Evolutionary conservation across 441 rosid species (phyloP).

Genomic region (Isatis lusitanica): DNA sequence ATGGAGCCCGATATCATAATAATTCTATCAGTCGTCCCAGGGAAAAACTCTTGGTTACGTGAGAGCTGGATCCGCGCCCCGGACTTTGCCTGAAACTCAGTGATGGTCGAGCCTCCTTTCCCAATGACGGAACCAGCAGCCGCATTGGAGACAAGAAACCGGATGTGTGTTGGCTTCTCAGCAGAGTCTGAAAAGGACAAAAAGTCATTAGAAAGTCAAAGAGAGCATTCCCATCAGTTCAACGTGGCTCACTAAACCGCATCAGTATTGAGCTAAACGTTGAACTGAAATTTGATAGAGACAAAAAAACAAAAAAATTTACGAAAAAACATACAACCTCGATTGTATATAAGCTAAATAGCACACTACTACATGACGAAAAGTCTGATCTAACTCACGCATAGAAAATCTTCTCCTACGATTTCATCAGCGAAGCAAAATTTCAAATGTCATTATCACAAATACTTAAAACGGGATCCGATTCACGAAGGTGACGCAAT

Average conservation of each 20-base stretch:
- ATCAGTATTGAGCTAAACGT: not conserved
- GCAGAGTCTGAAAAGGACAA: constrained; percentile 48
- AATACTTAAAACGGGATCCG: constrained; percentile 15
- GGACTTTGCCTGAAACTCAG: constrained; percentile 87
- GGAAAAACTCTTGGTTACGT: constrained; percentile 87
- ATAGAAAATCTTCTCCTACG: not conserved
- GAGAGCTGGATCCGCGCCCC: constrained; percentile 96
- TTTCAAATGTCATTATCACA: not conserved
- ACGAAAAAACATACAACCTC: not conserved
- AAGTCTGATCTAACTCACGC: not conserved
- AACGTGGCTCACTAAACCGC: not conserved
- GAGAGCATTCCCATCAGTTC: not conserved
- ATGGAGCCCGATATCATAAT: constrained; percentile 78
- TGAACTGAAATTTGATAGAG: not conserved
- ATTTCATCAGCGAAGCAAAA: not conserved
- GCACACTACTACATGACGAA: constrained; percentile 2
- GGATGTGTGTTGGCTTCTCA: constrained; percentile 79
- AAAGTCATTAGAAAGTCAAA: constrained; percentile 6
- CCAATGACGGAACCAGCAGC: constrained; percentile 99
- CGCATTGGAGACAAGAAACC: constrained; percentile 96
- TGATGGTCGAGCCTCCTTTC: constrained; percentile 96
- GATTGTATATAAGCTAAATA: not conserved
- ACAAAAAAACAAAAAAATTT: not conserved
- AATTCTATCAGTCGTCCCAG: constrained; percentile 90
- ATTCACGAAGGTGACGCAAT: constrained; percentile 5